phyloP scores from a whole-genome alignment of 1,284 basidiomycete species.

The Melampsora americana region DNA sequence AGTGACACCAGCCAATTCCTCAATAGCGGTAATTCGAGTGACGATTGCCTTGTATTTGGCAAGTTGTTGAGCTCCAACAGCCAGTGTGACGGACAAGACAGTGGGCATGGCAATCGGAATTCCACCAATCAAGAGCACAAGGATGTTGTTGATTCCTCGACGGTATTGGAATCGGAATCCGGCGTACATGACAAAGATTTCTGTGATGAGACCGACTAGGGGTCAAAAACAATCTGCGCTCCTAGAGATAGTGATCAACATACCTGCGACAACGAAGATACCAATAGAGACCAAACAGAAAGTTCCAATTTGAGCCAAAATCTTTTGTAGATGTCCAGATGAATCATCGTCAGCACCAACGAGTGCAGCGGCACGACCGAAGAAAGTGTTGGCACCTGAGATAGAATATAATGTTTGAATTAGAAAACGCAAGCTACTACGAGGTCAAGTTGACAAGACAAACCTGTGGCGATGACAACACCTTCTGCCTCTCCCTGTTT shows the following conservation, averaged over 20 bases:
- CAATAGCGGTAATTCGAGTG: constrained; percentile 95
- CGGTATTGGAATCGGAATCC: constrained; percentile 84
- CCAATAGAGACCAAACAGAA: constrained; percentile 87
- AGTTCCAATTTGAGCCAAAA: constrained; percentile 89
- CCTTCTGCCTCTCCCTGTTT: constrained; percentile 97
- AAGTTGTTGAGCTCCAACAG: constrained; percentile 94
- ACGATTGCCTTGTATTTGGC: constrained; percentile 98
- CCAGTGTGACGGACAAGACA: constrained; percentile 91
- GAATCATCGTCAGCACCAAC: constrained; percentile 94
- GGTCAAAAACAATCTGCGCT: background rate
- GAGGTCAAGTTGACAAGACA: background rate
- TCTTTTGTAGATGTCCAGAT: constrained; percentile 95
- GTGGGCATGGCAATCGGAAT: constrained; percentile 97
- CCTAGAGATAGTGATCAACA: background rate
- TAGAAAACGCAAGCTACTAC: too few relatives aligned
- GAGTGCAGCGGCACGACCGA: constrained; percentile 70
- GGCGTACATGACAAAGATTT: constrained; percentile 78
- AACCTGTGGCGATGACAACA: constrained; percentile 89
- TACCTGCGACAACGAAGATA: constrained; percentile 50
- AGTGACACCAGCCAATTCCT: constrained; percentile 93
- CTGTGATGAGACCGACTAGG: constrained; percentile 55
- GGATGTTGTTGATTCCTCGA: constrained; percentile 89
- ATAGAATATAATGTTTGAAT: background rate
- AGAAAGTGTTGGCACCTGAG: constrained; percentile 59
- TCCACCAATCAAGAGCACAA: constrained; percentile 95